Conservation (phyloP, 768 basidiomycete species). For the Phlebiopsis flavidoalba region DNA sequence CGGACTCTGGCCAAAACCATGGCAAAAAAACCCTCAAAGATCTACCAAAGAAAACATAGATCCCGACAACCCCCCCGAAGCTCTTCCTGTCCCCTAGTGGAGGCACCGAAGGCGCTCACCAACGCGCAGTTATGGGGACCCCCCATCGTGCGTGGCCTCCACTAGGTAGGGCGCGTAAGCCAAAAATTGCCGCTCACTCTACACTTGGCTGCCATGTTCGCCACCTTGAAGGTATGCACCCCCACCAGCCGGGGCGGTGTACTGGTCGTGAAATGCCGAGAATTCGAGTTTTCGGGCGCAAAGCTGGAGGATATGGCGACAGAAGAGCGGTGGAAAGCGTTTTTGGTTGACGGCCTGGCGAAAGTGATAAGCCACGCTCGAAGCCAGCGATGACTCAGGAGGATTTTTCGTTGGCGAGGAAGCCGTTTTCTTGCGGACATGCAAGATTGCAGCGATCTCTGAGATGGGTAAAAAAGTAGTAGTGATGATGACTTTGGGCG, state of each 20-base stretch:
- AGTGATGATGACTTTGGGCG: conserved; percentile 38
- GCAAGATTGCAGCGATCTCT: conserved; percentile 28
- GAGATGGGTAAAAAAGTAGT: conserved; percentile 27
- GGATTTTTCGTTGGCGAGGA: conserved; percentile 30
- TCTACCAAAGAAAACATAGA: too few species aligned
- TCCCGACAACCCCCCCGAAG: conserved; percentile 32
- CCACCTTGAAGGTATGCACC: background rate
- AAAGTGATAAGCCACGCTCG: conserved; percentile 14
- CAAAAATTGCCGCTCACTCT: background rate
- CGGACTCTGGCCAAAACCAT: conserved; percentile 44
- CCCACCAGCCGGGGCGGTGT: conserved; percentile 23
- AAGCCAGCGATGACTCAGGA: conserved; percentile 3
- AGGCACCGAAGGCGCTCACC: too few species aligned
- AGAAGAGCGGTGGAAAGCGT: conserved; percentile 32
- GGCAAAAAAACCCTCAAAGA: conserved; percentile 44
- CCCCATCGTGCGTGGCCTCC: too few species aligned
- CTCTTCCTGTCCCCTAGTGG: conserved; percentile 38
- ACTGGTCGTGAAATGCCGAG: conserved; percentile 35
- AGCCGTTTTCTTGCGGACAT: conserved; percentile 39
- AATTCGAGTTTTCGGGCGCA: conserved; percentile 26
- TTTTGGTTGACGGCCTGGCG: conserved; percentile 29
- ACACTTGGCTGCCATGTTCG: conserved; percentile 1
- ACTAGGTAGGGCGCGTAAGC: conserved; percentile 25
- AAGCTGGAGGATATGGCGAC: conserved; percentile 30
- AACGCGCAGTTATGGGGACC: conserved; percentile 11